Evolutionary conservation across 495 filamentous ascomycete species (phyloP), one percentile per base, ranked within the genome.

Genomic region (Penicillium bialowiezense): DNA sequence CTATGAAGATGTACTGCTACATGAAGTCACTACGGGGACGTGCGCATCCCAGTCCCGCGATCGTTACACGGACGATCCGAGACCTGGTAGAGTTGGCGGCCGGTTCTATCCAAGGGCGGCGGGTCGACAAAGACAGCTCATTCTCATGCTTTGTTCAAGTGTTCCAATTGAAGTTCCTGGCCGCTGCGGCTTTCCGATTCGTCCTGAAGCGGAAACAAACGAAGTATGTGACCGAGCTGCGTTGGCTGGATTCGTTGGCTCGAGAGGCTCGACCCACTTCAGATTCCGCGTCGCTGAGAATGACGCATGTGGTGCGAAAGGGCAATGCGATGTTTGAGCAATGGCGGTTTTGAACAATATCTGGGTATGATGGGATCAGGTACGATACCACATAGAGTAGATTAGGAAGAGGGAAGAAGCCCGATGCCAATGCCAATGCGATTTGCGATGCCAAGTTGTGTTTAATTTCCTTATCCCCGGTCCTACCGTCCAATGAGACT

Each of bases 1-100:
- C 89, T 1, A 86, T 84, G 65, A 95, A 91, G 64, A 87, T 88
- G 75, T 91, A 89, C 71, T 81, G 85, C 7, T 95, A 97, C 54
- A 74, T 78, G 40, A 80, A 80, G 32, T 81, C 79, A 38, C 71
- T 96, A 19, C 70, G 74, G 4, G 63, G 58, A 2, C 62, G 65
- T 7, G 81, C 75, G 44, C 77, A 80, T 47, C 85, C 86, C 9
- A 56, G 72, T 2, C 33, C 69, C 2, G 59, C 44, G 17, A 62
- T 93, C 1, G 55, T 91, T 18, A 82, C 84, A 42, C 79, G 77
- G 45, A 88, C 88, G 0, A 82, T 95, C 41, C 68, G 72, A 34
- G 82, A 85, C 44, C 53, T 91, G 5, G 70, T 86, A 4, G 75
- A 83, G 13, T 76, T 89, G 1, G 85, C 87, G 0, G 81, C 74